phyloP scores from a whole-genome alignment of 371 early-diverging fungal species.

The Umbelopsis sp. region DNA sequence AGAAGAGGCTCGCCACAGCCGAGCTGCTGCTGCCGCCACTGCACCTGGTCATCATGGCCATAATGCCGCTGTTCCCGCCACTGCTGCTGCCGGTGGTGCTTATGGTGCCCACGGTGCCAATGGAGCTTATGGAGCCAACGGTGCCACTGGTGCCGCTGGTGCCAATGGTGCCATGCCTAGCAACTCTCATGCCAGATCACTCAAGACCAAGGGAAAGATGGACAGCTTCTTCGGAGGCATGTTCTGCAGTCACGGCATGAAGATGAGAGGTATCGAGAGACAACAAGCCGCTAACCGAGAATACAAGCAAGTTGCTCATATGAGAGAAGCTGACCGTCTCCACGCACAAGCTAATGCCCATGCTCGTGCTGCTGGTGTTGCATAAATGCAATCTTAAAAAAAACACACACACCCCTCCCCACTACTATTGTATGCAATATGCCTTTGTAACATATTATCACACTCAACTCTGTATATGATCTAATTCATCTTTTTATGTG shows the following conservation, averaged over 20 bases:
- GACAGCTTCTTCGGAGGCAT: slow-evolving; percentile 5
- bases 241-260: slow-evolving; percentile 4
- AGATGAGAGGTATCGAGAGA: slow-evolving; percentile 18
- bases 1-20: not conserved
- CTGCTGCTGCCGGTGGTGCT: not conserved
- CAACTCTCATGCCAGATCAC: slow-evolving; percentile 9
- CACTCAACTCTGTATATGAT: not conserved
- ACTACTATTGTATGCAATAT: not conserved
- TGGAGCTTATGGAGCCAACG: not conserved
- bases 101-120: not conserved
- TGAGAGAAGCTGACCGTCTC: slow-evolving; percentile 11
- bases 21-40: not conserved
- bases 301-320: slow-evolving; percentile 6
- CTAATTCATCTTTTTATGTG: not conserved
- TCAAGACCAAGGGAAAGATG: slow-evolving; percentile 13
- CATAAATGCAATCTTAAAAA: not conserved
- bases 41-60: not conserved
- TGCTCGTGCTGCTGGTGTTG: slow-evolving; percentile 14
- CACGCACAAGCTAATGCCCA: slow-evolving; percentile 10
- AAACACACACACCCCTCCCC: too few species aligned
- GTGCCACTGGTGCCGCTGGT: not conserved
- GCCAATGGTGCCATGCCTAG: not conserved
- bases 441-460: slow-evolving; percentile 8
- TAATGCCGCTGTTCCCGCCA: not conserved
- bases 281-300: slow-evolving; percentile 15